Base-by-base conservation (phyloP, 768 basidiomycete species). In the Pilatotrama ljubarskyi region DNA sequence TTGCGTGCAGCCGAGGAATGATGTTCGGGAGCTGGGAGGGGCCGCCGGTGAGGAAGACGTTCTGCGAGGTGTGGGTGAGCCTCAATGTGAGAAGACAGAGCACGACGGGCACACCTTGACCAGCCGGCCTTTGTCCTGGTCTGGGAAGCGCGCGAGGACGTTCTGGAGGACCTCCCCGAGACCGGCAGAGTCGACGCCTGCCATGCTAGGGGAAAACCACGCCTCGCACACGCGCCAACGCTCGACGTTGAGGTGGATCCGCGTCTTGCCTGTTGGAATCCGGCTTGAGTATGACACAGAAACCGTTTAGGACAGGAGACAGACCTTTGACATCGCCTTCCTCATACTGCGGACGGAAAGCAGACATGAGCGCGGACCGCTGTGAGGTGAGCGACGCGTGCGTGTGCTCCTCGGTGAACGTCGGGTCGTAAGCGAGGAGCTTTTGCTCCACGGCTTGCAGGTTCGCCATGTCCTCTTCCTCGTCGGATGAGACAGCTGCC, bases 121-220 rank as follows among this genome's bases (percentile, higher is more conserved):
- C 41, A 98, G 79, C 48, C 85, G 78, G 22, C 75, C 78, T 69
- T 91, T 87, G 51, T 95, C 90, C 3, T 75, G 74, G 22, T 84
- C 81, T 3, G 80, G 73, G 75, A 94, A 93, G 51, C 87, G 77
- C 43, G 83, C 79, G 51, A 99, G 80, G 46, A 98, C 82, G 69
- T 85, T 90, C 67, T 92, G 93, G 17, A 95, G 75, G 2, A 98
- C 85, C 73, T 99, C 97, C n/a, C 88, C 90, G 9, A 99, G 74
- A 0, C 97, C 97, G 0, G 97, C 96, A 13, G 88, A 92, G 72
- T 98, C 97, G 17, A 96, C 80, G 1, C 97, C 96, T 2, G 93
- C 95, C 84, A 97, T 95, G n/a, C 78, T 79, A 0, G 96, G 96
- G 25, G 91, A 87, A 76, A 96, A 97, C 80, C 89, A 94, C 0